These are phyloP conservation scores for Avena atlantica DNA, from an alignment of 176 grass and related monocot genomes.

Conservation along the genomic window DNA sequence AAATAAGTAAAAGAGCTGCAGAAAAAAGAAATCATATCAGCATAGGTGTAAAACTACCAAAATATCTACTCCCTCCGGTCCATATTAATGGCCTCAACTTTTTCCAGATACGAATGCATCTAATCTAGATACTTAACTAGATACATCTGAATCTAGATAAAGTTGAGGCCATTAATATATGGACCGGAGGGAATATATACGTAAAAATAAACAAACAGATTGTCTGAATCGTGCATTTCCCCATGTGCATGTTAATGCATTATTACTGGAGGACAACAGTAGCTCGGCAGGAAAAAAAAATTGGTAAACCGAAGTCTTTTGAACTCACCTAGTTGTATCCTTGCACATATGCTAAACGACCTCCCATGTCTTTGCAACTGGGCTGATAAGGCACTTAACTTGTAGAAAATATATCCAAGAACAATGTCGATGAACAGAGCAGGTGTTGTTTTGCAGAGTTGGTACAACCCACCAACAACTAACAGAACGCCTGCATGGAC, in stretches of 20 bases:
- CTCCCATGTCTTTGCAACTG: not conserved
- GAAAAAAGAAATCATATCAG: not conserved
- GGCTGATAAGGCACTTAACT: conserved; percentile 10
- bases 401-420: conserved; percentile 33
- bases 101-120: no score
- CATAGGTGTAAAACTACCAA: not conserved
- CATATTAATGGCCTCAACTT: no score
- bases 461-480: conserved; percentile 5
- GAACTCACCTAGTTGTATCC: conserved; percentile 22
- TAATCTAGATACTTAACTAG: no score
- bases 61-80: no score
- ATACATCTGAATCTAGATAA: no score
- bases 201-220: not conserved
- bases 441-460: conserved; percentile 4
- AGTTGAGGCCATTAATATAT: no score
- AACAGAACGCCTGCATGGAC: conserved; percentile 17
- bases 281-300: no score
- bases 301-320: not conserved
- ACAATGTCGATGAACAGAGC: conserved; percentile 30
- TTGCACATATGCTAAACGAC: conserved; percentile 11
- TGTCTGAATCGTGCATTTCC: no score
- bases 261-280: no score
- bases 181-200: no score
- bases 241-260: not conserved
- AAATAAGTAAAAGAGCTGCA: conserved; percentile 1